These are phyloP conservation scores for Stereocaulon alpinum DNA, from an alignment of 495 filamentous ascomycete species.

Conservation along the genomic window DNA sequence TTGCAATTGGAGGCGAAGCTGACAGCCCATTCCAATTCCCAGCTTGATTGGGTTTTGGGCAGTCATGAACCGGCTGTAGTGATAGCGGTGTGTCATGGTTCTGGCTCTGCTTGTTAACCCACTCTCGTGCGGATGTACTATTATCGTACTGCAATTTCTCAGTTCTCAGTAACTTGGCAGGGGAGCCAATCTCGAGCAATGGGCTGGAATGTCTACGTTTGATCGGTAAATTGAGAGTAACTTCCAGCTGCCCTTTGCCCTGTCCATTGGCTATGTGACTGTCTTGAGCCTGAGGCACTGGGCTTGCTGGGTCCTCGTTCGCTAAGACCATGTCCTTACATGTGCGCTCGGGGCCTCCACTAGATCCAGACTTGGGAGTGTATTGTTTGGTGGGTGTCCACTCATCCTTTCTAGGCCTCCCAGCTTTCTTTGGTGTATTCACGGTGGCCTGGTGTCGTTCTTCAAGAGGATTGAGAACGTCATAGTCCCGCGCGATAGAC, in stretches of 20 bases:
- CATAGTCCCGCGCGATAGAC: neutral
- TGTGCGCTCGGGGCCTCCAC: too few species aligned
- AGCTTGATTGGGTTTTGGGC: neutral
- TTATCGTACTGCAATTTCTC: neutral
- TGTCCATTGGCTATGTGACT: neutral
- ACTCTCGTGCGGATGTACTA: neutral
- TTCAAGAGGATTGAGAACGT: slow-evolving; percentile 1
- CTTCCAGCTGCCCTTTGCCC: neutral
- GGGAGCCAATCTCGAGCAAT: neutral
- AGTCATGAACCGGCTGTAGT: neutral
- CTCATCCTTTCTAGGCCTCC: slow-evolving; percentile 7
- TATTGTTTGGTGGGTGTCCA: neutral
- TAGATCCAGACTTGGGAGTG: too few species aligned
- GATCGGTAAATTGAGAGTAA: neutral
- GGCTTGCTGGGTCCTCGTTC: neutral
- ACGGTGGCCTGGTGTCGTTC: slow-evolving; percentile 1
- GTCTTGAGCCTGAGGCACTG: neutral
- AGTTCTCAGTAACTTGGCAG: neutral
- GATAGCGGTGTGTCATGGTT: neutral
- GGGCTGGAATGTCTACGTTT: neutral
- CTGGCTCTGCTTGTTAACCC: neutral
- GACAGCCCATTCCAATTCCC: too few species aligned
- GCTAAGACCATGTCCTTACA: neutral
- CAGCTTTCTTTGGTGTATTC: slow-evolving; percentile 5
- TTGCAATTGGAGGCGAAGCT: too few species aligned